These are phyloP conservation scores for Rhizopus delemar DNA, from an alignment of 371 early-diverging fungal genomes.

Conservation along the genomic window DNA sequence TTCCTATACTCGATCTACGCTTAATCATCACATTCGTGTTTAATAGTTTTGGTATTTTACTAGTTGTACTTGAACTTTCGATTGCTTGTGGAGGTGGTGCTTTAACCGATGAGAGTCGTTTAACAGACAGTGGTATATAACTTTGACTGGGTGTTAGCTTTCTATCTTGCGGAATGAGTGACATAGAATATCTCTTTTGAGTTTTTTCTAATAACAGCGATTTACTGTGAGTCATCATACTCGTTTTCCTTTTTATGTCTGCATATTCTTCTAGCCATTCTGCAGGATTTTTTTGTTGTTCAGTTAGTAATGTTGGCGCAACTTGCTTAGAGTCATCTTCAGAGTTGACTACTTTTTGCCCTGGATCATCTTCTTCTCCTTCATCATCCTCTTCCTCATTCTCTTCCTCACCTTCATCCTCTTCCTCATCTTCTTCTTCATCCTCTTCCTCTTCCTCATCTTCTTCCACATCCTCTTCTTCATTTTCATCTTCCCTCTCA, in stretches of 20 bases:
- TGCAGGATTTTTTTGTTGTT: too few species aligned
- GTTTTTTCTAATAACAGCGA: neutral
- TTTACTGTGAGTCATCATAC: neutral
- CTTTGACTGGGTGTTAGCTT: neutral
- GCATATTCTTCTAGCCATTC: neutral
- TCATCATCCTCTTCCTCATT: neutral
- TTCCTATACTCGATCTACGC: neutral
- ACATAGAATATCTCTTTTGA: neutral
- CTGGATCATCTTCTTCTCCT: neutral
- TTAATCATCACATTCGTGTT: neutral
- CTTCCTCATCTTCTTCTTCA: too few species aligned
- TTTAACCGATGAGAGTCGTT: neutral
- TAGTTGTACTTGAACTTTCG: neutral
- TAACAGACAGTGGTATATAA: neutral
- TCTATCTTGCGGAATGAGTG: neutral
- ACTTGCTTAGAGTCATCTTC: too few species aligned
- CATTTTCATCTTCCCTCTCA: too few species aligned
- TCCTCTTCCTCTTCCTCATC: too few species aligned
- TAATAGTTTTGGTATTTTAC: slow-evolving; percentile 1
- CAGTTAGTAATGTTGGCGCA: too few species aligned
- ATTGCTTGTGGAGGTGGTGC: neutral
- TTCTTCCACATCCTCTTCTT: too few species aligned
- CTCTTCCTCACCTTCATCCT: too few species aligned
- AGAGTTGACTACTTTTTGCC: neutral
- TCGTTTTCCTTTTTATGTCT: neutral